Base-by-base conservation (phyloP, 139 green algal genomes). In the Astrephomene gubernaculifera region DNA sequence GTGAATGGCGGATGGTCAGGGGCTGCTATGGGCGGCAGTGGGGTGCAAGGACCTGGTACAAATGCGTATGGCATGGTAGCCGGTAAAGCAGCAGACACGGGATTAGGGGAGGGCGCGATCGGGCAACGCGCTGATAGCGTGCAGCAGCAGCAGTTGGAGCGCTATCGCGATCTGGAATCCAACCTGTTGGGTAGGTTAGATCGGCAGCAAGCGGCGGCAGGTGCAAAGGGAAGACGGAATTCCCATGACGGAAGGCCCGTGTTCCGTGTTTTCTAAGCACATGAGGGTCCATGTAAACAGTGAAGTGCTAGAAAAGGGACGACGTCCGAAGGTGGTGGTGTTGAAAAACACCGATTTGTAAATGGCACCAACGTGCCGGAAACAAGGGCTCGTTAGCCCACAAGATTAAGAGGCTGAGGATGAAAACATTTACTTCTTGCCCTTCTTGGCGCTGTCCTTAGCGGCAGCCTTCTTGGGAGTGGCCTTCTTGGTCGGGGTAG, bases 321-420 rank as follows among this genome's bases (percentile, higher is more conserved):
- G n/a, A n/a, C n/a, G n/a, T n/a, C n/a, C n/a, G n/a, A n/a, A n/a
- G n/a, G n/a, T 57, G 84, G 84, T 88, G 84, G 84, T 88, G 84
- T 88, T 85, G 65, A 88, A 85, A 85, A 85, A 88, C 84, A 88
- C 84, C 84, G 81, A 52, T 88, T 88, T 85, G 57, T 7, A 64
- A 72, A 6, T 29, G 44, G 45, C 41, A 80, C 45, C 71, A 45
- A 49, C 21, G 33, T 22, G 31, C 31, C 49, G 29, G 27, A 78
- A 22, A 78, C 17, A 57, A 57, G 17, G 12, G 49, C n/a, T n/a
- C n/a, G n/a, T n/a, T n/a, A n/a, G n/a, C n/a, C n/a, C n/a, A n/a
- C n/a, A 57, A 57, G 17, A 57, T 17, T 12, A 17, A 73, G 17
- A 21, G 10, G 1, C 39, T 31, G 17, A 57, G 17, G 12, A 57